Conservation (phyloP, 2,329 filamentous ascomycete genomes). For the Penicillium sp. region DNA sequence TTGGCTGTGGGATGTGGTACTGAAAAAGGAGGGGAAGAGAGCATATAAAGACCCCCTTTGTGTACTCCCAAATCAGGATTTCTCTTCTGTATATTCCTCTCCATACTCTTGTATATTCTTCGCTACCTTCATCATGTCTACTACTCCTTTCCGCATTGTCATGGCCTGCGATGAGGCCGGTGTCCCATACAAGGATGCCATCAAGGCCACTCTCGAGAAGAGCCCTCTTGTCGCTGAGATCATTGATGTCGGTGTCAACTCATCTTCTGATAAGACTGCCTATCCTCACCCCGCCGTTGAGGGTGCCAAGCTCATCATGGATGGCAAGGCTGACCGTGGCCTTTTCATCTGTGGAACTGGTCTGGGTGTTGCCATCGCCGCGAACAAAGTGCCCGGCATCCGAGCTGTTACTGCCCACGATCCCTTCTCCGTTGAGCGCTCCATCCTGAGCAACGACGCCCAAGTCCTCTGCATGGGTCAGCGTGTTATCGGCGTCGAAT, state of each 20-base stretch:
- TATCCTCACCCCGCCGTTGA: slow-evolving; percentile 77
- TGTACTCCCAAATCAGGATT: slow-evolving; percentile 2
- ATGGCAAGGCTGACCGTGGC: slow-evolving; percentile 66
- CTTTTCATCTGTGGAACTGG: slow-evolving; percentile 80
- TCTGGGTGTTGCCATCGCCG: slow-evolving; percentile 81
- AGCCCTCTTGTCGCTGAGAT: slow-evolving; percentile 66
- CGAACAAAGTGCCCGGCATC: slow-evolving; percentile 82
- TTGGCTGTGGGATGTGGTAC: neutral
- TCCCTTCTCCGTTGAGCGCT: slow-evolving; percentile 76
- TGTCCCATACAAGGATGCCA: slow-evolving; percentile 72
- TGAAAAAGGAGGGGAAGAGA: neutral
- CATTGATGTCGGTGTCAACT: slow-evolving; percentile 70
- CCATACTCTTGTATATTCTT: neutral
- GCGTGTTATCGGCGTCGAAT: slow-evolving; percentile 75
- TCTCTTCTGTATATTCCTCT: neutral
- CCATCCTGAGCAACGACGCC: slow-evolving; percentile 78
- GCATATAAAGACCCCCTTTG: slow-evolving; percentile 6
- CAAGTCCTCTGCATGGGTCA: slow-evolving; percentile 86
- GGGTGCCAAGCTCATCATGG: slow-evolving; percentile 57
- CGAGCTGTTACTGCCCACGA: slow-evolving; percentile 88
- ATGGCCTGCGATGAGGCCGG: slow-evolving; percentile 71
- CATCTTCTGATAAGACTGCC: slow-evolving; percentile 68
- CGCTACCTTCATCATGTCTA: slow-evolving; percentile 28
- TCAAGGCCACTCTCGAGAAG: slow-evolving; percentile 69
- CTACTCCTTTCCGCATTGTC: slow-evolving; percentile 55